Base-by-base conservation (phyloP, 2,329 filamentous ascomycete species). In the Stagonosporopsis rhizophila region DNA sequence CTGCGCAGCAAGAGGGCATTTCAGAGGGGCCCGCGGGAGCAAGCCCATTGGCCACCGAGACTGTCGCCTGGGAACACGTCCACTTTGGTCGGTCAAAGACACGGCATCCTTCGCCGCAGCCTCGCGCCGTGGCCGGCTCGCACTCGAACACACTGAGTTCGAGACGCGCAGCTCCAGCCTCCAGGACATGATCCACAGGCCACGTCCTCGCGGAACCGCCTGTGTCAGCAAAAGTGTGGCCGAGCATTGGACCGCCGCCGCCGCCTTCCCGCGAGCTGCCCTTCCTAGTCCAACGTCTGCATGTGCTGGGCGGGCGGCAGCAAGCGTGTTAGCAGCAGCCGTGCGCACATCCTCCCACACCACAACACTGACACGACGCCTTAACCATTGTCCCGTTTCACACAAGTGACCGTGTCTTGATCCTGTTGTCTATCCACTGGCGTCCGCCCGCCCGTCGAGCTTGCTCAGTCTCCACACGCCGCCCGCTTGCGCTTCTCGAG, bases 71-170 rank as follows among this genome's bases (percentile, higher is more conserved):
- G n/a, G 44, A 37, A 19, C 32, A 27, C 30, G 7, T 39, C 40
- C 40, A 19, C 48, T 25, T 35, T n/a, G n/a, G 44, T 50, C 40
- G n/a, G 39, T n/a, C 27, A 19, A 45, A 46, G 12, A 32, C 27
- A 19, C 45, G 37, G 17, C 52, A 38, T 42, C 35, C 34, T 45
- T 49, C 23, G 41, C 41, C 17, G 22, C 41, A 50, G 28, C 52
- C 28, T 41, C 52, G 38, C 52, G 19, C 44, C 32, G 30, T 42
- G 44, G 44, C 51, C 15, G 30, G 6, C 14, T 32, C n/a, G 32
- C 32, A 28, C 28, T 40, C 28, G 41, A 27, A 28, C 37, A 49
- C 38, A 35, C 7, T 27, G 15, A 28, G 38, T 35, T 46, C 37
- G 19, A 52, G 49, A 45, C 41, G n/a, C 40, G 34, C 40, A 28